Evolutionary conservation across 2,329 filamentous ascomycete genomes (phyloP), one percentile per base, ranked within the genome.

Genomic region (Sphaerulina vaccinii): DNA sequence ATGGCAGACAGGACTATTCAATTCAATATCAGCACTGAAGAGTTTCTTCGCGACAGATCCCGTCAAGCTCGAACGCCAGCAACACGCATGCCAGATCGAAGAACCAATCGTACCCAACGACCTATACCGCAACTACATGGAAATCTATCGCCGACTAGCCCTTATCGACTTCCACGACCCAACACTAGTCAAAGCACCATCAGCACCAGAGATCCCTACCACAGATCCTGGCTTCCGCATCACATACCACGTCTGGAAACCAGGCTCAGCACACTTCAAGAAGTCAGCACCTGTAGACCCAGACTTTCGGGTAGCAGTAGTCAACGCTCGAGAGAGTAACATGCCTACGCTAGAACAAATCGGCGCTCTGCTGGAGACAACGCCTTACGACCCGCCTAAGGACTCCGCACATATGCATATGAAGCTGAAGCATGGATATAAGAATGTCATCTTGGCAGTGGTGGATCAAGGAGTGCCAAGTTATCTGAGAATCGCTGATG

Each of bases 391-490:
- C 54, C 82, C 84, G 1, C 67, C 81, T 65, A 63, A 75, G 67
- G 66, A 40, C 19, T 71, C 72, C 6, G 59, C 49, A 22, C 71
- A 79, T 57, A 71, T 91, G 58, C 93, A 95, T 66, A 81, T 85
- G 64, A 83, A 88, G 53, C 73, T 97, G 57, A 92, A 90, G 70
- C 84, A 95, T 64, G 93, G 90, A 1, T 84, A 86, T 68, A 81
- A 89, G 58, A 93, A 89, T 69, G 87, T 93, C 24, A 76, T 96
- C 27, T 69, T 99, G 19, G 93, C 91, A 0, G 81, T 97, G 2
- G 90, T 96, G 27, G 93, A 97, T 68, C 82, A 90, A 57, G 93
- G 93, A 0, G 79, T 97, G 18, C 86, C 91, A 39, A 97, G 92
- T 68, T 97, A 92, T 67, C 76, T 96, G 64, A 77, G 88, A 19